phyloP scores from a whole-genome alignment of 1,139 yeast species.

The Arxiozyma bovina region DNA sequence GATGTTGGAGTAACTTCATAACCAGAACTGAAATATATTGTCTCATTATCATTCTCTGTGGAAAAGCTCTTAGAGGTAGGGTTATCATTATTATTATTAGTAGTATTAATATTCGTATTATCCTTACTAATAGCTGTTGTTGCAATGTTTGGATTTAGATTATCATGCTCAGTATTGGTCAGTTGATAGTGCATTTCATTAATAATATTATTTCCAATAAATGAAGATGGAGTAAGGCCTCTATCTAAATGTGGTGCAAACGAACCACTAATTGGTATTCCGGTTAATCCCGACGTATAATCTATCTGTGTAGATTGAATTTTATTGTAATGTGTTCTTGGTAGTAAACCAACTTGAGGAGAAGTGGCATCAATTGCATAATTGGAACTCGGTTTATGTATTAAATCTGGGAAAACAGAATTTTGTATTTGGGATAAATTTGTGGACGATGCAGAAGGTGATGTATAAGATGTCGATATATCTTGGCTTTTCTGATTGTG shows the following conservation, averaged over 20 bases:
- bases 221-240: not conserved
- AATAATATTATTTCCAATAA: not conserved
- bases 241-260: not conserved
- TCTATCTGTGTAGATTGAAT: not conserved
- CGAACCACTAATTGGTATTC: not conserved
- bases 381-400: not conserved
- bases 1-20: constrained; percentile 1
- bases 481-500: not conserved
- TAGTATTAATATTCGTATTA: not conserved
- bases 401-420: not conserved
- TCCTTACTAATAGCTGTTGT: not conserved
- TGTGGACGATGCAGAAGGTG: constrained; percentile 2
- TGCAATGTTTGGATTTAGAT: not conserved
- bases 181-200: not conserved
- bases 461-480: not conserved
- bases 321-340: not conserved
- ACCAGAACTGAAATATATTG: not conserved
- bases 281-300: not conserved
- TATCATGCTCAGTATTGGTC: not conserved
- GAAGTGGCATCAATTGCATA: not conserved
- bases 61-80: not conserved
- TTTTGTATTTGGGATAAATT: constrained; percentile 1
- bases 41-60: not conserved
- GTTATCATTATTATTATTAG: not conserved
- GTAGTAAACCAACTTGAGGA: not conserved